A percentile compares a stretch with the other conserved stretches of the same genome.
Evolutionary conservation across 306 rosid species (phyloP).

Genomic region (Chamaecrista fasciculata): DNA sequence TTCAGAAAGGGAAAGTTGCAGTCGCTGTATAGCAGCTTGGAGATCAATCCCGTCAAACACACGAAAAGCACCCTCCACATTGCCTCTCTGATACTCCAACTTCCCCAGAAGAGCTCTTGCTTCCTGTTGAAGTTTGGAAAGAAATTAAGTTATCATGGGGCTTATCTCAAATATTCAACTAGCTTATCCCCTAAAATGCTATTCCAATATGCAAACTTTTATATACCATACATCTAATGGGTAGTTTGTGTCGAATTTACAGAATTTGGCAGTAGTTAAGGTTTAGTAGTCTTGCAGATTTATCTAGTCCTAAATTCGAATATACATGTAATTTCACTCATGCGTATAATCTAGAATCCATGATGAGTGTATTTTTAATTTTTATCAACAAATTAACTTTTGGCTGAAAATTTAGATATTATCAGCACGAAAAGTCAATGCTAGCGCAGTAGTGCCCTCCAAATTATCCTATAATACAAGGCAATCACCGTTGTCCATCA

Average conservation of each 20-base stretch:
- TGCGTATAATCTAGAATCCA: neutral
- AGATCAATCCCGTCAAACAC: slow-evolving; percentile 99
- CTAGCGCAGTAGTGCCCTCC: neutral
- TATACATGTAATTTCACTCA: neutral
- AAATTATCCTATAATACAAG: slow-evolving; percentile 5
- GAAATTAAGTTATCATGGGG: neutral
- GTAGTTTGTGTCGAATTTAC: slow-evolving; percentile 7
- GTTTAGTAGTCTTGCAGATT: slow-evolving; percentile 6
- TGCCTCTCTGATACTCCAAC: slow-evolving; percentile 98
- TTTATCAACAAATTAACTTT: neutral
- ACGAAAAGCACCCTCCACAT: slow-evolving; percentile 90
- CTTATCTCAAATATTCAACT: neutral
- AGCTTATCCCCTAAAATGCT: slow-evolving; percentile 3
- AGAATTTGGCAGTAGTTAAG: neutral
- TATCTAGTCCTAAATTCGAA: neutral
- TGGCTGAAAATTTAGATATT: neutral
- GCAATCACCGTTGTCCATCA: slow-evolving; percentile 8
- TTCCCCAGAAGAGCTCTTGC: slow-evolving; percentile 99
- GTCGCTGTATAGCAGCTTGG: slow-evolving; percentile 87
- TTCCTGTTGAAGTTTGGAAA: slow-evolving; percentile 57
- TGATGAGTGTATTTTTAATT: neutral
- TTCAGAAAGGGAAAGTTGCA: slow-evolving; percentile 72
- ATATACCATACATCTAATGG: neutral
- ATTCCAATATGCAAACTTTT: slow-evolving; percentile 11
- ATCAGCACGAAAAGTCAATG: neutral